These are phyloP conservation scores for Coemansia sp. DNA, from an alignment of 192 early-diverging fungal genomes.

Conservation along the genomic window DNA sequence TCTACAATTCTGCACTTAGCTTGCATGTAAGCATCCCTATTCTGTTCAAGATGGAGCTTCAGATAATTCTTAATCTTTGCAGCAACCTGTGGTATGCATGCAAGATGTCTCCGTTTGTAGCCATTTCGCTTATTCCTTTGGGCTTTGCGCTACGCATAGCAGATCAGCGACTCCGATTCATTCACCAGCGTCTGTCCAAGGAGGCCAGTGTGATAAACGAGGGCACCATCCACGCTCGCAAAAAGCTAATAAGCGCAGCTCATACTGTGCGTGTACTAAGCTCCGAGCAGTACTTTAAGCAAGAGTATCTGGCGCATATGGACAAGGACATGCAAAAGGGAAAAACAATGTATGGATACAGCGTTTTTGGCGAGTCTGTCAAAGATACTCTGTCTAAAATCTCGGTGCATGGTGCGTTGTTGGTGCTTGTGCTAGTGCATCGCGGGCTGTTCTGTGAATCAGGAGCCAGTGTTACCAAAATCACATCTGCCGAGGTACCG, in stretches of 20 bases:
- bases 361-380: neutral
- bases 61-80: neutral
- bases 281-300: neutral
- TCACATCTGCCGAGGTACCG: slow-evolving; percentile 5
- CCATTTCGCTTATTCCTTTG: neutral
- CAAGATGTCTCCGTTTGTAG: neutral
- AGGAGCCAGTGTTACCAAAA: neutral
- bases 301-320: neutral
- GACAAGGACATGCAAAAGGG: slow-evolving; percentile 2
- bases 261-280: neutral
- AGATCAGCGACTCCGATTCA: neutral
- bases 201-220: neutral
- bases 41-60: slow-evolving; percentile 10
- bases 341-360: neutral
- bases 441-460: neutral
- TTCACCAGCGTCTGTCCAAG: neutral
- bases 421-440: neutral
- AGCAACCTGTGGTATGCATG: neutral
- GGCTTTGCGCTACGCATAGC: neutral
- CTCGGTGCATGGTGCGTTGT: neutral
- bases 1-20: slow-evolving; percentile 2
- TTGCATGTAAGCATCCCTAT: slow-evolving; percentile 7
- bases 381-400: neutral
- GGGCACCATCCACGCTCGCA: neutral
- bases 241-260: neutral